These are phyloP conservation scores for Ulota crispa DNA, from an alignment of 225 moss, liverwort and hornwort genomes.

Conservation along the genomic window DNA sequence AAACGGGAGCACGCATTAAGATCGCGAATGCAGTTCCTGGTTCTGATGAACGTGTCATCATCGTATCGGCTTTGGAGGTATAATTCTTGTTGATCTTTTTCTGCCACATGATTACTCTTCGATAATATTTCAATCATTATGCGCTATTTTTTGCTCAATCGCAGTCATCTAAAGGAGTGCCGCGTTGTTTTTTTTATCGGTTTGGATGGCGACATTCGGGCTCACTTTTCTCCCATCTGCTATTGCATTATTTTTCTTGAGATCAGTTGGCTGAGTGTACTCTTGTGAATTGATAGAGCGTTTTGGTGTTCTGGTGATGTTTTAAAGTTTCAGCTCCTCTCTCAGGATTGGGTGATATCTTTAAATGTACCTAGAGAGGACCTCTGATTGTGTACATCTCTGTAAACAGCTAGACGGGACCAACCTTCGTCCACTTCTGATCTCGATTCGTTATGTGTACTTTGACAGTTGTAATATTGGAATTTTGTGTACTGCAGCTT, in stretches of 20 bases:
- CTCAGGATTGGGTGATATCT: conserved; percentile 4
- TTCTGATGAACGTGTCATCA: conserved; percentile 94
- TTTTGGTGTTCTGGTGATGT: background rate
- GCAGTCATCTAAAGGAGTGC: background rate
- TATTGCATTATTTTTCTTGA: background rate
- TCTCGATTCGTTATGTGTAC: background rate
- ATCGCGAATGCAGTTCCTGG: conserved; percentile 94
- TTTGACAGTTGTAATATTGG: conserved; percentile 8
- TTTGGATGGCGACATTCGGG: background rate
- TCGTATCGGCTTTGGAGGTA: conserved; percentile 93
- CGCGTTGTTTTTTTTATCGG: background rate
- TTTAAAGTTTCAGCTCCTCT: background rate
- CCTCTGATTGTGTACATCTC: background rate
- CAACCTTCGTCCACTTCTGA: background rate
- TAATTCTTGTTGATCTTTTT: background rate
- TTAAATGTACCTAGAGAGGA: background rate
- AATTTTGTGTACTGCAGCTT: conserved; percentile 57
- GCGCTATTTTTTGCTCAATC: background rate
- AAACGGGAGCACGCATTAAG: conserved; percentile 98
- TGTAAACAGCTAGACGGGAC: background rate
- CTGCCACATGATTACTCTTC: background rate
- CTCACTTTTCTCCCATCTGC: background rate
- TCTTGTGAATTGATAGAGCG: background rate
- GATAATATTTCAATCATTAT: background rate
- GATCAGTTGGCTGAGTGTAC: background rate